Percentiles rank a stretch among this genome's conserved stretches.
These are phyloP conservation scores for Mediolabrus comicus DNA, from an alignment of 108 stramenopile species.

Conservation along the genomic window DNA sequence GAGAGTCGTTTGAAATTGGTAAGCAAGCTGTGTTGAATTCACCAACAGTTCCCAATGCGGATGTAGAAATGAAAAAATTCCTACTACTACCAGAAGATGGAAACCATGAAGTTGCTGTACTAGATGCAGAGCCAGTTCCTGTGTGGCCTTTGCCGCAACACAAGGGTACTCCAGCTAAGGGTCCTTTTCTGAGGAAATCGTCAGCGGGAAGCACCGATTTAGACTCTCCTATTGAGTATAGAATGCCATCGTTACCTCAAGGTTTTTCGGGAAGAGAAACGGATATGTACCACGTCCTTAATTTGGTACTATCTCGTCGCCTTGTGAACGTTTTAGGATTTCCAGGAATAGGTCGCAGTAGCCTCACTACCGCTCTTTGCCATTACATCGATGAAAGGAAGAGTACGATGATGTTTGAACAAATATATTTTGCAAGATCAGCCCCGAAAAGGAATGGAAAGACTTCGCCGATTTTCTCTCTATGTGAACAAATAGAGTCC, in stretches of 20 bases:
- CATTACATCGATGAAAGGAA: conserved; percentile 79
- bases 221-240: conserved; percentile 64
- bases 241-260: conserved; percentile 75
- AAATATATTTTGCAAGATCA: conserved; percentile 63
- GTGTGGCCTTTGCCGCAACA: conserved; percentile 54
- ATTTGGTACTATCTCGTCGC: conserved; percentile 53
- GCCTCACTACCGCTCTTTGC: conserved; percentile 64
- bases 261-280: conserved; percentile 84
- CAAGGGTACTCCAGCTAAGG: conserved; percentile 8
- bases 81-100: conserved; percentile 77
- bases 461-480: conserved; percentile 34
- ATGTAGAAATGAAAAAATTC: conserved; percentile 80
- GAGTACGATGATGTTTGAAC: conserved; percentile 53
- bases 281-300: conserved; percentile 71
- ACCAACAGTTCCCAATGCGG: conserved; percentile 65
- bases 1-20: conserved; percentile 83
- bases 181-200: conserved; percentile 12
- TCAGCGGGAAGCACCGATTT: conserved; percentile 43
- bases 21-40: conserved; percentile 74
- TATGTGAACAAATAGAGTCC: conserved; percentile 48
- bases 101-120: conserved; percentile 80
- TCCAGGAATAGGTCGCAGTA: conserved; percentile 75
- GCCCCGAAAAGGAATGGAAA: conserved; percentile 34
- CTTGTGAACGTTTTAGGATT: conserved; percentile 71
- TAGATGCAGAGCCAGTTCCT: conserved; percentile 60